phyloP scores from a whole-genome alignment of 257 asterid genomes.

The Solanum arcanum region DNA sequence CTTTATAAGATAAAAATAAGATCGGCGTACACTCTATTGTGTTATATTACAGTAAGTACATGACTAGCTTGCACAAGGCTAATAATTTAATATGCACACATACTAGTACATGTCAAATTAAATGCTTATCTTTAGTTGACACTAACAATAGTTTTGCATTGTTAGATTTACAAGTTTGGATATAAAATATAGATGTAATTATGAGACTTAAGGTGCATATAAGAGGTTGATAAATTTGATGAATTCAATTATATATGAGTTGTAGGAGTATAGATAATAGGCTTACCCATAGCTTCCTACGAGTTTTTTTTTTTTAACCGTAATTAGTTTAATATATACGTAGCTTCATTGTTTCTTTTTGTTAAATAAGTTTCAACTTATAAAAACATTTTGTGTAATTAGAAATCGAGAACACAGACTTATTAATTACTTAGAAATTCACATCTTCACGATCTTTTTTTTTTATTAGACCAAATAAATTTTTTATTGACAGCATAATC shows the following conservation, averaged over 20 bases:
- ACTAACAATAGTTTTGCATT: not conserved
- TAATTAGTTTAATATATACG: no score
- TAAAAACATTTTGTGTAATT: no score
- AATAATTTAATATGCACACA: not conserved
- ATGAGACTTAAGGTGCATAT: not conserved
- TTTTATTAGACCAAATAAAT: no score
- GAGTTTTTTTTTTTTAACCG: no score
- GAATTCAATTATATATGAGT: not conserved
- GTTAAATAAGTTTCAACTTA: not conserved
- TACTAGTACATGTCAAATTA: not conserved
- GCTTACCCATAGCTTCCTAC: not conserved
- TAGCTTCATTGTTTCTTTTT: no score
- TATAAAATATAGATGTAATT: not conserved
- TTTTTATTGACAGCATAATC: no score
- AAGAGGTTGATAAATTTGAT: not conserved
- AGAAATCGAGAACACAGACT: no score
- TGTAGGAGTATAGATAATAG: not conserved
- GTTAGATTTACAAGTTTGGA: not conserved
- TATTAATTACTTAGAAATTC: no score
- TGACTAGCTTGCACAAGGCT: not conserved
- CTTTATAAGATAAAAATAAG: not conserved
- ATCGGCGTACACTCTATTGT: fast-evolving
- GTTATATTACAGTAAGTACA: not conserved
- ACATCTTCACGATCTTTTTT: no score
- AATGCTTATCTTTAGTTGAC: not conserved